A percentile compares a stretch with the other conserved stretches of the same genome.
Conservation (phyloP, 2,329 filamentous ascomycete species). For the Albophoma yamanashiensis region DNA sequence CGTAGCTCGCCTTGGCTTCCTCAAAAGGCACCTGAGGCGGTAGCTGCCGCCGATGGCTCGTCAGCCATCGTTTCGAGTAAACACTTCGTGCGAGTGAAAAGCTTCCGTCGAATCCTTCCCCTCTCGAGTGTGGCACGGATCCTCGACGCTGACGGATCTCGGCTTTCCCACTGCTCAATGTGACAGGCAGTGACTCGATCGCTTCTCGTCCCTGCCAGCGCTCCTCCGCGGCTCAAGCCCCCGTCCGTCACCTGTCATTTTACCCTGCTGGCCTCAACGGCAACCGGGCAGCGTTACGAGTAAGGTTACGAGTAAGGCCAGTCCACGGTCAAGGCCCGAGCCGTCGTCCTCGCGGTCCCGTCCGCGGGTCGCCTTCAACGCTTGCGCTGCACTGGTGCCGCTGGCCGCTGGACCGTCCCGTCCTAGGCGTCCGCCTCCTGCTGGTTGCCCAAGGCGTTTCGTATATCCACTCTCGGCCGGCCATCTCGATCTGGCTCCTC, state of each 20-base stretch:
- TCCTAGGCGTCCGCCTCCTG: neutral
- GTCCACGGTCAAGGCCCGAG: neutral
- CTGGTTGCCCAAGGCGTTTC: neutral
- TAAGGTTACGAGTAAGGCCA: neutral
- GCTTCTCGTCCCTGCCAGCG: no score
- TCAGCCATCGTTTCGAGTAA: neutral
- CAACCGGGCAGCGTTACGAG: neutral
- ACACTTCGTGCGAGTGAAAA: neutral
- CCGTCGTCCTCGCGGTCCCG: neutral
- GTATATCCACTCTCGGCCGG: conserved; percentile 1
- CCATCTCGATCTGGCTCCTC: conserved; percentile 18
- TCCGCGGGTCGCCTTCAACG: neutral
- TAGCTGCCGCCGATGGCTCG: neutral
- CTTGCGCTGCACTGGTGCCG: no score
- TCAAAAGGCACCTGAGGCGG: no score
- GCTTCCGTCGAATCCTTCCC: neutral
- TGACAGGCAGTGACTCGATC: no score
- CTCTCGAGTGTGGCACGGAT: neutral
- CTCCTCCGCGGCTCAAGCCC: neutral
- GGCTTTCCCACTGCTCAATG: neutral
- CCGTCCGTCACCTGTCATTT: neutral
- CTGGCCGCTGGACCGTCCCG: neutral
- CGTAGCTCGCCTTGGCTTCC: no score
- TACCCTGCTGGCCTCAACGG: neutral
- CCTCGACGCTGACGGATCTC: neutral